Conservation (phyloP, 2,329 filamentous ascomycete species). For the Neoascochyta sp. region DNA sequence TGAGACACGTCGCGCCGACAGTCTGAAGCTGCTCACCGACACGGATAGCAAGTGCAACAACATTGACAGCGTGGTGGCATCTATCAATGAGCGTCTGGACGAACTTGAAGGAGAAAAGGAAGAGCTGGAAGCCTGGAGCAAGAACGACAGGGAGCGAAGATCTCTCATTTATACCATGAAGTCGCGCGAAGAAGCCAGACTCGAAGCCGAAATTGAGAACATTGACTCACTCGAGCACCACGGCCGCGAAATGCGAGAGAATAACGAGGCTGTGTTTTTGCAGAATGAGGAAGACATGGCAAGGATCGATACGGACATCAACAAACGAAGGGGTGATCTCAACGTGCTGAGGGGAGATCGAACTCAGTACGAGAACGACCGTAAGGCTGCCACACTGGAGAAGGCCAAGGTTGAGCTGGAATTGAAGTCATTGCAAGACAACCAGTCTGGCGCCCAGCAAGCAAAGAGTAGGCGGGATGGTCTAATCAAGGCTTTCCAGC, state of each 20-base stretch:
- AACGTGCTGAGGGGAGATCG: slow-evolving; percentile 83
- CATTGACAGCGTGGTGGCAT: slow-evolving; percentile 87
- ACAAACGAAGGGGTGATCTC: slow-evolving; percentile 74
- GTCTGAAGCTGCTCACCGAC: slow-evolving; percentile 93
- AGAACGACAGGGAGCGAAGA: slow-evolving; percentile 86
- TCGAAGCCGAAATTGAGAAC: slow-evolving; percentile 72
- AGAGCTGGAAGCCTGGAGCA: slow-evolving; percentile 87
- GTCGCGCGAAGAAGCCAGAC: slow-evolving; percentile 78
- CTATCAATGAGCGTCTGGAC: slow-evolving; percentile 82
- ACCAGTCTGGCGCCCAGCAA: slow-evolving; percentile 73
- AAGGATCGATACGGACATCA: slow-evolving; percentile 73
- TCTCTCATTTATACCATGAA: slow-evolving; percentile 95
- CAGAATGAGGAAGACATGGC: slow-evolving; percentile 76
- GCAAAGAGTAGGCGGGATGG: slow-evolving; percentile 66
- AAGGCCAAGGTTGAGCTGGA: slow-evolving; percentile 84
- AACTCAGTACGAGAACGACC: slow-evolving; percentile 82
- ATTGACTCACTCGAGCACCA: slow-evolving; percentile 78
- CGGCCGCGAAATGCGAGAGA: slow-evolving; percentile 79
- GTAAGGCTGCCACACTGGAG: slow-evolving; percentile 72
- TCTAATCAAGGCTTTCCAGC: slow-evolving; percentile 68
- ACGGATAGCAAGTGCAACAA: slow-evolving; percentile 92
- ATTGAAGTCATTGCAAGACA: slow-evolving; percentile 76
- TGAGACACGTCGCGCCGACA: slow-evolving; percentile 85
- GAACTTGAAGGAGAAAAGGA: slow-evolving; percentile 98
- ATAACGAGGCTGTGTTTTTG: slow-evolving; percentile 71